phyloP scores from a whole-genome alignment of 169 alveolate genomes.

The Plasmodium cynomolgi region DNA sequence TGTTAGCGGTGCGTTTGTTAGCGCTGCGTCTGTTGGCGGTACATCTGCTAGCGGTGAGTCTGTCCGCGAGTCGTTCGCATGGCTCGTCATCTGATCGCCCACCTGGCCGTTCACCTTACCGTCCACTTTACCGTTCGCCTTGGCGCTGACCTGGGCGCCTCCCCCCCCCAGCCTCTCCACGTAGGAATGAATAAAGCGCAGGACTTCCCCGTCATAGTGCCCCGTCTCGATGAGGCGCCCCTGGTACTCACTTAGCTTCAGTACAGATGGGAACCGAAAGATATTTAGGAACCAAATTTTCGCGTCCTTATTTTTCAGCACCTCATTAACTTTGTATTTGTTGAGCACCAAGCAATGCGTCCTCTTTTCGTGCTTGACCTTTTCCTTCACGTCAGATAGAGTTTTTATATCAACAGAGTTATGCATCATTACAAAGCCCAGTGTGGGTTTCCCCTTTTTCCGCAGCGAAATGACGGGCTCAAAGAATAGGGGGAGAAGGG shows the following conservation, averaged over 20 bases:
- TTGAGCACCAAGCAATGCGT: conserved; percentile 31
- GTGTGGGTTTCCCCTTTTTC: conserved; percentile 9
- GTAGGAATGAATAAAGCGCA: neutral
- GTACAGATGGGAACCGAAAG: conserved; percentile 67
- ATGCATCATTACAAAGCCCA: conserved; percentile 20
- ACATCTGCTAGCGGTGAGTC: neutral
- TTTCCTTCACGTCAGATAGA: conserved; percentile 43
- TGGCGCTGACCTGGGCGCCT: neutral
- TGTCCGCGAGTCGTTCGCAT: neutral
- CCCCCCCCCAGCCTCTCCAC: neutral
- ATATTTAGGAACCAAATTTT: conserved; percentile 39
- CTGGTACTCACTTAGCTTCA: conserved; percentile 12
- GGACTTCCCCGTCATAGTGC: neutral
- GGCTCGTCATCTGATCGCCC: neutral
- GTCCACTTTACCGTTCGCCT: neutral
- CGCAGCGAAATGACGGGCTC: neutral
- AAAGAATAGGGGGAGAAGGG: neutral
- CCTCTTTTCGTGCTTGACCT: conserved; percentile 23
- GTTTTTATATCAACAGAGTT: conserved; percentile 7
- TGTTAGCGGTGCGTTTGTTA: too few species aligned
- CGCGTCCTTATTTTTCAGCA: conserved; percentile 35
- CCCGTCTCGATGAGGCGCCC: neutral
- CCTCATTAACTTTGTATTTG: conserved; percentile 24
- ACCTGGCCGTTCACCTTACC: neutral
- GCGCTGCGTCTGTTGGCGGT: neutral